Conservation (phyloP, 306 rosid genomes). For the Rubus idaeus region DNA sequence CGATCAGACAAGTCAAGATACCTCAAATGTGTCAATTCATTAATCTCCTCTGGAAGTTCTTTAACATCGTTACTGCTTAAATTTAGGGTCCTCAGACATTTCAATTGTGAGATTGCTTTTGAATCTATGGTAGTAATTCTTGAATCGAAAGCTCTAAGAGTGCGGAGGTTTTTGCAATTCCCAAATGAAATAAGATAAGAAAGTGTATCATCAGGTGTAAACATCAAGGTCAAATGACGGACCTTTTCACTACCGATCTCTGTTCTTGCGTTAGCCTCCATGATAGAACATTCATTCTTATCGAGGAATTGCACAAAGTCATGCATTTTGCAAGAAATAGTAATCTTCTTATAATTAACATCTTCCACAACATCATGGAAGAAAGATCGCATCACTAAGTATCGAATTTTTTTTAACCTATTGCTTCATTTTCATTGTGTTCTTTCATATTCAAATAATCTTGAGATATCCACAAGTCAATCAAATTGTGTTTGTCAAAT, state of each 20-base stretch:
- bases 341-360: not conserved
- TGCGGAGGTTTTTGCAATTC: not conserved
- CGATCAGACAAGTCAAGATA: not conserved
- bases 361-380: too few species aligned
- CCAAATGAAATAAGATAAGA: not conserved
- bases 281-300: too few species aligned
- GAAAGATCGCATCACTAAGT: too few species aligned
- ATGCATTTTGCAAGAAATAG: not conserved
- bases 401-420: too few species aligned
- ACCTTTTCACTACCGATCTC: not conserved
- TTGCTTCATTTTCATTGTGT: too few species aligned
- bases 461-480: too few species aligned
- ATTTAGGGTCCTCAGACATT: constrained; percentile 3
- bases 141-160: not conserved
- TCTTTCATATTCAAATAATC: too few species aligned
- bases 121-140: not conserved
- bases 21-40: not conserved
- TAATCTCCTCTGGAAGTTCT: not conserved
- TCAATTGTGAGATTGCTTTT: not conserved
- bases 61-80: rapidly evolving
- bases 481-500: too few species aligned
- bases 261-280: not conserved
- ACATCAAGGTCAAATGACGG: not conserved
- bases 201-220: not conserved
- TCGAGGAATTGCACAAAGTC: not conserved